A percentile compares a stretch with the other conserved stretches of the same genome.
These are phyloP conservation scores for Aspergillus transmontanensis DNA, from an alignment of 2,329 filamentous ascomycete genomes.

Conservation along the genomic window DNA sequence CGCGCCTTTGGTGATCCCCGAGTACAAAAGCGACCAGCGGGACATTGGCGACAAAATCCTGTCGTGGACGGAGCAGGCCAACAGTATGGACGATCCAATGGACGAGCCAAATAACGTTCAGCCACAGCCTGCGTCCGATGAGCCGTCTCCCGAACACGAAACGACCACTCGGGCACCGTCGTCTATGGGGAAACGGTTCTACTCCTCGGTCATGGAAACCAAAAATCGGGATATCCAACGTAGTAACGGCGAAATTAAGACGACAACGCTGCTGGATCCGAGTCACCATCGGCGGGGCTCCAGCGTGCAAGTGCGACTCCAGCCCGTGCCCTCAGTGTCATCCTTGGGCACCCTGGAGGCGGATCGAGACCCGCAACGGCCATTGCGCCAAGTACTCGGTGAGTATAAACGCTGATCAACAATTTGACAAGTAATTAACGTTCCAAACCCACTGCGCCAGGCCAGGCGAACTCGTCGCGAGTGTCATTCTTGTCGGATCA, in stretches of 20 bases:
- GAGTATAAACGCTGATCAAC: constrained; percentile 5
- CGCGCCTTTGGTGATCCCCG: neutral
- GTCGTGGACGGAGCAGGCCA: neutral
- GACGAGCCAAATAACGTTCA: neutral
- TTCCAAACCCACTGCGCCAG: constrained; percentile 1
- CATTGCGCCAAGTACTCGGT: constrained; percentile 19
- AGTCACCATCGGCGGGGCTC: constrained; percentile 6
- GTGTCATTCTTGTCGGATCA: constrained; percentile 15
- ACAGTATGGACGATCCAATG: neutral
- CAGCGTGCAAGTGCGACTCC: constrained; percentile 8
- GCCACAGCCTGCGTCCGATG: neutral
- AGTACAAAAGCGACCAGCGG: neutral
- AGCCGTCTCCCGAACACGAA: neutral
- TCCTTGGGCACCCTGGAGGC: constrained; percentile 22
- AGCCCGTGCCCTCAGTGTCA: constrained; percentile 27
- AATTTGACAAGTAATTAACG: neutral
- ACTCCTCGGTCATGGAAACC: constrained; percentile 1
- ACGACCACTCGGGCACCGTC: neutral
- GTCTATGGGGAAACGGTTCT: constrained; percentile 6
- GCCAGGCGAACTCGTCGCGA: constrained; percentile 14
- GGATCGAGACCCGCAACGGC: constrained; percentile 16
- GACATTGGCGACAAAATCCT: neutral
- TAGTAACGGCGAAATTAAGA: neutral
- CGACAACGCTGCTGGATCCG: neutral
- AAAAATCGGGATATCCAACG: neutral